Conservation (phyloP, 2,329 filamentous ascomycete species). For the Periglandula ipomoeae region DNA sequence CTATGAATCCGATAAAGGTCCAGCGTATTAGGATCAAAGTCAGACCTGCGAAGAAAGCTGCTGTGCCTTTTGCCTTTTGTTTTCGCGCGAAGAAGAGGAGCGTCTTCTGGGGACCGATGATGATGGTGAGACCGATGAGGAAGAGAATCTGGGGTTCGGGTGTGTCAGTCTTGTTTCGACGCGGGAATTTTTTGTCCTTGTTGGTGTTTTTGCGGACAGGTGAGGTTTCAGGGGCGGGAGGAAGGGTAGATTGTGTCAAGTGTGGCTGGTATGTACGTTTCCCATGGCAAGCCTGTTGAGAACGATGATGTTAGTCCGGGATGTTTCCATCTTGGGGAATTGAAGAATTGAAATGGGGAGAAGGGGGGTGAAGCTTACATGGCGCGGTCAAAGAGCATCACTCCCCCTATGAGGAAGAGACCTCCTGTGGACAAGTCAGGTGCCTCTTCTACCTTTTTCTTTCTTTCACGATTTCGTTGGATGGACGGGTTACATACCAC, state of each 20-base stretch:
- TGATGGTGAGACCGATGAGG: slow-evolving; percentile 89
- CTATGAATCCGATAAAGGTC: slow-evolving; percentile 81
- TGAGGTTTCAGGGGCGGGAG: background rate
- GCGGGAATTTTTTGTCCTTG: slow-evolving; percentile 5
- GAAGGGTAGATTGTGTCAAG: slow-evolving; percentile 2
- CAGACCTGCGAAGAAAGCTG: slow-evolving; percentile 78
- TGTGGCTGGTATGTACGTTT: slow-evolving; percentile 51
- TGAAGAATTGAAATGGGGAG: background rate
- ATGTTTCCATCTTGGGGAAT: background rate
- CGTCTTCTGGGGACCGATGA: slow-evolving; percentile 88
- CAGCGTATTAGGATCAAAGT: slow-evolving; percentile 79
- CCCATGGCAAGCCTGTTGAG: slow-evolving; percentile 81
- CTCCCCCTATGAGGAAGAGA: slow-evolving; percentile 88
- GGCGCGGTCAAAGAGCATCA: slow-evolving; percentile 92
- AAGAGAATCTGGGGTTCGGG: slow-evolving; percentile 71
- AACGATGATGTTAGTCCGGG: too few species aligned
- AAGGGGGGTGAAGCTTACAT: slow-evolving; percentile 51
- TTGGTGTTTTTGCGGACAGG: slow-evolving; percentile 7
- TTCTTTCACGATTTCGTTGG: slow-evolving; percentile 9
- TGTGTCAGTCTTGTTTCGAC: slow-evolving; percentile 8
- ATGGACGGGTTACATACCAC: slow-evolving; percentile 60
- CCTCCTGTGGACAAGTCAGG: slow-evolving; percentile 49
- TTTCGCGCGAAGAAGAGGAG: slow-evolving; percentile 87
- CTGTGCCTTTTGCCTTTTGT: slow-evolving; percentile 87
- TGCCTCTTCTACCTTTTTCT: slow-evolving; percentile 10